A percentile compares a stretch with the other conserved stretches of the same genome.
Conservation (phyloP, 768 basidiomycete species). For the Trametes coccinea region DNA sequence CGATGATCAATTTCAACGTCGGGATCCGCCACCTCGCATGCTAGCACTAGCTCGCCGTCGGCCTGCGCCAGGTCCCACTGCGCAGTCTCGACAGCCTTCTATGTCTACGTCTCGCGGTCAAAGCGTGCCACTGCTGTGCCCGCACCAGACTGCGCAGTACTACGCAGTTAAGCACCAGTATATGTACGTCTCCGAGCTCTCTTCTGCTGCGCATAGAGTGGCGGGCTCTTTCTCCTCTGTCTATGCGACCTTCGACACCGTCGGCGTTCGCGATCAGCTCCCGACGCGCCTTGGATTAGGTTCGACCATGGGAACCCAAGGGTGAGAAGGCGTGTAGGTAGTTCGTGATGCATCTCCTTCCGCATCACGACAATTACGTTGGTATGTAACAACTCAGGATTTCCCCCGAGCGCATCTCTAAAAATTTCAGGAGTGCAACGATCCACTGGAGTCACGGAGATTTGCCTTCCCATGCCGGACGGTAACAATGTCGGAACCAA, state of each 20-base stretch:
- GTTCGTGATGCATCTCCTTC: neutral
- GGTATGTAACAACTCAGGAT: slow-evolving; percentile 13
- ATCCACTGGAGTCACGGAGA: neutral
- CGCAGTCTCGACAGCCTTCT: slow-evolving; percentile 3
- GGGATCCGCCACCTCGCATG: slow-evolving; percentile 6
- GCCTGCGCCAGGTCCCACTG: slow-evolving; percentile 6
- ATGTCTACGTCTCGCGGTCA: slow-evolving; percentile 11
- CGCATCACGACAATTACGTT: slow-evolving; percentile 14
- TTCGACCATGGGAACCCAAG: neutral
- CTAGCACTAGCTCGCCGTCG: neutral
- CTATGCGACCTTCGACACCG: neutral
- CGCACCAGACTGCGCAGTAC: slow-evolving; percentile 14
- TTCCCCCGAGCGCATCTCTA: neutral
- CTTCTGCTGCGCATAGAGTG: slow-evolving; percentile 1
- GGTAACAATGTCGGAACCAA: neutral
- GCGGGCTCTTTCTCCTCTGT: neutral
- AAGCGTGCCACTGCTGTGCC: slow-evolving; percentile 9
- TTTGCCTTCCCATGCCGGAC: neutral
- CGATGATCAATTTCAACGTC: slow-evolving; percentile 12
- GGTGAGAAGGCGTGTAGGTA: neutral
- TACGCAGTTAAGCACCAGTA: slow-evolving; percentile 21
- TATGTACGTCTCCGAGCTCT: slow-evolving; percentile 11
- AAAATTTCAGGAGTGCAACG: neutral
- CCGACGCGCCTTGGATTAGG: neutral
- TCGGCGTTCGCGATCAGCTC: neutral